phyloP scores from a whole-genome alignment of 176 grass and related monocot species.

The Aegilops bicornis region DNA sequence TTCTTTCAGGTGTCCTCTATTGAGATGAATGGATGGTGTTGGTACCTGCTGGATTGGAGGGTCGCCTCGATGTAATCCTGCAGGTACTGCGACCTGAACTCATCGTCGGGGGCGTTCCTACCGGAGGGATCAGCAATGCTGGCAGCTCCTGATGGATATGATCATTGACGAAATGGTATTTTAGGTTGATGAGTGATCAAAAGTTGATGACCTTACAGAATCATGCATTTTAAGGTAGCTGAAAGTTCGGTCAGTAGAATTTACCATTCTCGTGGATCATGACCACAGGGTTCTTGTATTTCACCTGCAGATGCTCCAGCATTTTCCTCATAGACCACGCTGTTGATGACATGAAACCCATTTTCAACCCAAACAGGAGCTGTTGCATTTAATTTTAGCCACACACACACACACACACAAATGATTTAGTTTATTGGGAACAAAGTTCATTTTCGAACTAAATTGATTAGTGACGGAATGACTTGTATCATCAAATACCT shows the following conservation, averaged over 20 bases:
- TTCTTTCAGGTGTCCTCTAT: background rate
- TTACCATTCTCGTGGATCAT: constrained; percentile 95
- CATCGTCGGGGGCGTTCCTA: constrained; percentile 21
- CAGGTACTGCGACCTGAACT: constrained; percentile 42
- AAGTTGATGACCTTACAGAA: background rate
- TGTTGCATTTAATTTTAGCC: background rate
- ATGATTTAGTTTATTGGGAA: background rate
- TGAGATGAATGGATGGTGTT: background rate
- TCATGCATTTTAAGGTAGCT: background rate
- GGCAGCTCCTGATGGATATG: constrained; percentile 38
- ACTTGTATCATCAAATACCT: constrained; percentile 12
- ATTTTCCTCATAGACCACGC: constrained; percentile 82
- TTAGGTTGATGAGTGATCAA: background rate
- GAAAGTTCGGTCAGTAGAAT: background rate
- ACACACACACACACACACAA: background rate
- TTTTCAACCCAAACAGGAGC: background rate
- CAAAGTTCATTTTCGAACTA: background rate
- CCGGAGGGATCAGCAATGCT: background rate
- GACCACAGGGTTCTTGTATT: constrained; percentile 71
- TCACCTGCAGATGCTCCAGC: constrained; percentile 65
- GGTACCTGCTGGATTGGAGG: constrained; percentile 50
- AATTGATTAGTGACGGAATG: background rate
- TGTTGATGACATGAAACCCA: constrained; percentile 1
- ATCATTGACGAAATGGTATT: background rate
- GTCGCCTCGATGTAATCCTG: constrained; percentile 60